Conservation (phyloP, 352 stramenopile genomes). For the Achlya hypogyna region DNA sequence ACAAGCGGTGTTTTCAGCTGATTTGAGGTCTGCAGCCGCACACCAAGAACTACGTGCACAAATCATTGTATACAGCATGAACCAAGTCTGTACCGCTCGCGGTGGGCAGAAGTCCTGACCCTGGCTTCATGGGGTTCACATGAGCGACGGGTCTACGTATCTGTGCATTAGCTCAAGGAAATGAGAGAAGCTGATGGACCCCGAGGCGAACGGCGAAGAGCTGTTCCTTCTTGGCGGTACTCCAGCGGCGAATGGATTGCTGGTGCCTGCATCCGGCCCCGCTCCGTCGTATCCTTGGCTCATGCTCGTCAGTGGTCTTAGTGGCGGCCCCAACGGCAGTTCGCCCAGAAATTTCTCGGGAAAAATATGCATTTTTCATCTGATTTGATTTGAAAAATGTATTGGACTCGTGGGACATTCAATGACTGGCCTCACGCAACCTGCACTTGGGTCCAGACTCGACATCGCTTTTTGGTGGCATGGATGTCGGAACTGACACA, state of each 20-base stretch:
- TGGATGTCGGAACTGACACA: too few relatives aligned
- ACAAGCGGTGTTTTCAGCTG: slow-evolving; percentile 11
- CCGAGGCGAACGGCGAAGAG: slow-evolving; percentile 14
- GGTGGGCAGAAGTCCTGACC: background rate
- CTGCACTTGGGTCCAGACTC: too few relatives aligned
- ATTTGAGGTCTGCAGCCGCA: background rate
- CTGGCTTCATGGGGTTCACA: slow-evolving; percentile 8
- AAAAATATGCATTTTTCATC: background rate
- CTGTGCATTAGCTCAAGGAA: background rate
- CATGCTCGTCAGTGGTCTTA: slow-evolving; percentile 1
- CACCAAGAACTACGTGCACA: background rate
- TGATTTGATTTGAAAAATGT: background rate
- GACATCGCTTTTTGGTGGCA: too few relatives aligned
- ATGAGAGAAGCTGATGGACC: too few relatives aligned
- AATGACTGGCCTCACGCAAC: too few relatives aligned
- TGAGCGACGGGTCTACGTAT: slow-evolving; percentile 16
- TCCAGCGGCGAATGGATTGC: background rate
- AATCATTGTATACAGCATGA: background rate
- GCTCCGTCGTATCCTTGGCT: background rate
- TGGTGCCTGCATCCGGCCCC: too few relatives aligned
- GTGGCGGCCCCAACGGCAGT: background rate
- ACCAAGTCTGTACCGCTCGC: background rate
- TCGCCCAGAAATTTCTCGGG: background rate
- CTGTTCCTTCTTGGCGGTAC: background rate
- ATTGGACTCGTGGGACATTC: background rate